phyloP scores from a whole-genome alignment of 306 rosid species.

The Carpinus fangiana region DNA sequence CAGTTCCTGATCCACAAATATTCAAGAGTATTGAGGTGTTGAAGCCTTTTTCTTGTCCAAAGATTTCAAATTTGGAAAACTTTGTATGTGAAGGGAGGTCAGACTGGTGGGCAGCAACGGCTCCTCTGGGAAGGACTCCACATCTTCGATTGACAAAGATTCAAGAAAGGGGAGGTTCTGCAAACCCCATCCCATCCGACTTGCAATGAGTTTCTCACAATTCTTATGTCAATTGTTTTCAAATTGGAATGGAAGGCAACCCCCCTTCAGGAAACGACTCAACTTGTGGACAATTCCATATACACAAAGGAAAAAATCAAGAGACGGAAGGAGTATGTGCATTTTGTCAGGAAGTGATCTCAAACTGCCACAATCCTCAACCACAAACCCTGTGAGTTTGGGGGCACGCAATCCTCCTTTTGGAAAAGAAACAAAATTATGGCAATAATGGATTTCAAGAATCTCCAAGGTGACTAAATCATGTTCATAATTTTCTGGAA shows the following conservation, averaged over 20 bases:
- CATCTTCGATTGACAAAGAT: neutral
- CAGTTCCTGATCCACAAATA: rapidly evolving
- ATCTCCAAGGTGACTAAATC: too few relatives aligned
- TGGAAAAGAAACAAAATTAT: slow-evolving; percentile 16
- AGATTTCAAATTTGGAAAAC: neutral
- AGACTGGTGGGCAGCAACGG: neutral
- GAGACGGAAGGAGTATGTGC: slow-evolving; percentile 2
- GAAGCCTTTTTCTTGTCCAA: slow-evolving; percentile 25
- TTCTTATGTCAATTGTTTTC: too few relatives aligned
- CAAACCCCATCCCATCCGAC: too few relatives aligned
- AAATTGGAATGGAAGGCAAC: too few relatives aligned
- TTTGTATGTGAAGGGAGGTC: rapidly evolving
- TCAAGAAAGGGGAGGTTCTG: too few relatives aligned
- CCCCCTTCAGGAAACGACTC: too few relatives aligned
- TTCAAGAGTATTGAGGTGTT: slow-evolving; percentile 26
- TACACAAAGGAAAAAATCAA: rapidly evolving
- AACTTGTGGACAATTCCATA: too few relatives aligned
- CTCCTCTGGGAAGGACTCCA: neutral
- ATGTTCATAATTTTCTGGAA: too few relatives aligned
- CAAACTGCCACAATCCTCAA: too few relatives aligned
- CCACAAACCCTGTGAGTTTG: too few relatives aligned
- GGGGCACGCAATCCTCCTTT: neutral
- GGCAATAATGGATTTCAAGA: too few relatives aligned
- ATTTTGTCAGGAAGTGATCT: neutral
- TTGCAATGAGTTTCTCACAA: too few relatives aligned